Base-by-base conservation (phyloP, 495 filamentous ascomycete species). In the Talaromyces ruber region DNA sequence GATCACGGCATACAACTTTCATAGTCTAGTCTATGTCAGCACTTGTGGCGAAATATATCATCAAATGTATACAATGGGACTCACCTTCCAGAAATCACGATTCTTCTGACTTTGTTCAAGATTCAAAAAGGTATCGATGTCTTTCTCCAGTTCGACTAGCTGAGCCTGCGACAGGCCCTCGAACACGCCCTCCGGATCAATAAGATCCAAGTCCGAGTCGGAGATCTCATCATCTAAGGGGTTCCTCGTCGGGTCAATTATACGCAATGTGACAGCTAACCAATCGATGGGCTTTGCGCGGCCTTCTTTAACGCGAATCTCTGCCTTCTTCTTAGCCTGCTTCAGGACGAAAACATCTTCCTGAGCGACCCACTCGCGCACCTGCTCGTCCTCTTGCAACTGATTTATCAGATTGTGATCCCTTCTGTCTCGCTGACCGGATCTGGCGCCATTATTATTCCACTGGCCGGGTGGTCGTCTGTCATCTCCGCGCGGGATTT, bases 311-410 rank as follows among this genome's bases (percentile, higher is more conserved):
- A 98, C 92, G 6, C 94, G 87, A 61, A 99, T 96, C 67, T 92
- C 90, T 39, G 94, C 93, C 79, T 97, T 98, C 79, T 95, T 98
- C 77, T 97, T 98, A 26, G 94, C 88, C 72, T 99, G 94, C 72
- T 93, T 92, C 64, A 99, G 79, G 22, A 99, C 94, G 68, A 99
- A 99, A 59, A 88, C 84, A 75, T 98, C 94, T 73, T 99, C 94
- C 69, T 94, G 90, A 58, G 93, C 87, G 24, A 99, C 88, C 83
- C 95, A 99, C 66, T 87, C 80, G 43, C 86, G 81, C 65, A 84
- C 89, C 65, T 91, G 90, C 70, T 93, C 86, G 59, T 91, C 90
- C 68, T 88, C 86, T 65, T 86, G 82, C 4, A 84, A 75, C 59
- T 84, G 77, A 64, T 86, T 88, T 32, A 84, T 73, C 7, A 80